Evolutionary conservation across 352 stramenopile genomes (phyloP), one percentile per base, ranked within the genome.

Genomic region (Globisporangium emineosum): DNA sequence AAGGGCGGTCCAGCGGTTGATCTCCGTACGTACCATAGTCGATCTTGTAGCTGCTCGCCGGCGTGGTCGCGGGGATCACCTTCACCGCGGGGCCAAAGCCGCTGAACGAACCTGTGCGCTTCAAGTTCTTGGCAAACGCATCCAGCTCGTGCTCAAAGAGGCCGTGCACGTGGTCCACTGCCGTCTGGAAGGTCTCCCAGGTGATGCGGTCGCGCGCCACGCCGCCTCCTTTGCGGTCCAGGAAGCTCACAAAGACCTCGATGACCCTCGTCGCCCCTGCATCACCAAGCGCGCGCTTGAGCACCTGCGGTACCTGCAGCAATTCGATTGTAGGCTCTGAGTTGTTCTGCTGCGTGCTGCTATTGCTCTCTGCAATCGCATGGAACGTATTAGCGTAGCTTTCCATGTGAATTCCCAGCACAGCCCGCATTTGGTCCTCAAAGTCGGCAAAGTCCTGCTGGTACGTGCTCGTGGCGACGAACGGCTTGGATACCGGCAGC

Each of bases 1-100:
- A 94, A 21, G 83, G 81, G 0, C 86, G 72, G 1, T 83, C 73
- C n/a, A 72, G 65, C 5, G 82, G 85, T 30, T 88, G 73, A 21
- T 80, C 75, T 0, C 85, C 85, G 57, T 93, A 92, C 2, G 66
- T 77, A 7, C 87, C 85, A 43, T 79, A 90, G 68, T 96, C 87
- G 17, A 87, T 67, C 35, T 86, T 75, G 62, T 93, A 77, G 71
- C 75, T 88, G 55, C 83, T 94, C n/a, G 66, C 68, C 5, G 82
- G 79, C 13, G 83, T 91, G 25, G 72, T 82, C 0, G 79, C 79
- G 5, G 79, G 77, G 13, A 94, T 74, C 4, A 88, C 67, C n/a
- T 81, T 71, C 13, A 57, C 19, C 32, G 55, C 4, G 37, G 61
- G 60, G 23, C 68, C 25, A 30, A 61, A 50, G 42, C 68, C 56